Base-by-base conservation (phyloP, 495 filamentous ascomycete species). In the Penicillium verhagenii region DNA sequence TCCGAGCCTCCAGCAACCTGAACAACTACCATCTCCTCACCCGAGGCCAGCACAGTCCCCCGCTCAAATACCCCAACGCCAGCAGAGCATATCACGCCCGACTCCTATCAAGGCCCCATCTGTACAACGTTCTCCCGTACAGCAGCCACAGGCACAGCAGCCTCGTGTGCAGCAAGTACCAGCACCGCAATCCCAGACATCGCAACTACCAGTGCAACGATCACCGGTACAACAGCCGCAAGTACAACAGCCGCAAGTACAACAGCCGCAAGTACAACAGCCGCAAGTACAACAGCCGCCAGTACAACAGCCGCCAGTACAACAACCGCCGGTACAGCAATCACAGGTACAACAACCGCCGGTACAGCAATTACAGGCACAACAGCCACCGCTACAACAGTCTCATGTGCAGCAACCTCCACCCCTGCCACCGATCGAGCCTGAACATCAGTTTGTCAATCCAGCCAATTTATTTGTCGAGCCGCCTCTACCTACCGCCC, bases 361-460 rank as follows among this genome's bases (percentile, higher is more conserved):
- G 28, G 48, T 58, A 6, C 69, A 59, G 49, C 59, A 53, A 29
- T 59, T 58, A 26, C 55, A 59, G 23, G 62, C 29, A 3, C 57
- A 51, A 23, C 71, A 59, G 11, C 50, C 42, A 6, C 28, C 9
- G 6, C 61, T 58, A 18, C 60, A 52, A 23, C 67, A 57, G 20
- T 58, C 61, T 20, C 65, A 68, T 56, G 73, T 72, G 19, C 45
- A 46, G 20, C 35, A 8, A 23, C 62, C 63, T 38, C 61, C 58
- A 24, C 56, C 65, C 50, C 53, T 57, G 16, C 58, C 52, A 43
- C 47, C 54, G 31, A 56, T 50, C 26, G 54, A 62, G 38, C 68
- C 59, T 35, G 71, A 59, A 40, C 71, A 74, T 72, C 79, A 74
- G 47, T 78, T 72, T 63, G 69, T 77, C 28, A 76, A 75, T 23